Percentiles rank a stretch among this genome's conserved stretches.
phyloP scores from a whole-genome alignment of 345 rosid genomes.

The Aegle marmelos region DNA sequence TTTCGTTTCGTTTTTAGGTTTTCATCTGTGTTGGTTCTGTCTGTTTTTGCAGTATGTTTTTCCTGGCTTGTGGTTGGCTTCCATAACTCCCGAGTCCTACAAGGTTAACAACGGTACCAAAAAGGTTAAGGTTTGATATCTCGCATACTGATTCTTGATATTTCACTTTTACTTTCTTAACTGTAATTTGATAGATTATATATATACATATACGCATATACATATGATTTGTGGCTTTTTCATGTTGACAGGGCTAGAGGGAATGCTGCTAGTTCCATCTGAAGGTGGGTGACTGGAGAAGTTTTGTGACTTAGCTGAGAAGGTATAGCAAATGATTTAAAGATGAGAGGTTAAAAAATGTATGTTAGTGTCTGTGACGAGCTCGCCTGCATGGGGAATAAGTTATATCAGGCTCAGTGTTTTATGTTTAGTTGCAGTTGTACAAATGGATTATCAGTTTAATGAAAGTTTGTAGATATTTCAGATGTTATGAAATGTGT shows the following conservation, averaged over 20 bases:
- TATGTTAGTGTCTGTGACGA: neutral
- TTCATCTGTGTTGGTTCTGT: neutral
- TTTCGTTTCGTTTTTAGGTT: neutral
- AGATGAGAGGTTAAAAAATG: constrained; percentile 8
- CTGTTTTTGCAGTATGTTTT: constrained; percentile 39
- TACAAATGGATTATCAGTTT: constrained; percentile 7
- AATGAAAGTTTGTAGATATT: neutral
- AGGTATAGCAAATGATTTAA: constrained; percentile 11
- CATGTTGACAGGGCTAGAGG: constrained; percentile 1
- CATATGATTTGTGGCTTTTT: neutral
- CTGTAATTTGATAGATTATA: neutral
- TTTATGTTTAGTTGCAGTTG: constrained; percentile 7
- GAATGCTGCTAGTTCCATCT: neutral
- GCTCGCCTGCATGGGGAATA: neutral
- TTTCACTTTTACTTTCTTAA: too few relatives aligned
- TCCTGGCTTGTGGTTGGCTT: constrained; percentile 77
- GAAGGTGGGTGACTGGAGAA: neutral
- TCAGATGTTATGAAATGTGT: neutral
- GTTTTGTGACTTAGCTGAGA: constrained; percentile 1
- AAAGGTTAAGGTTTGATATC: constrained; percentile 49
- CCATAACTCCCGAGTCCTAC: constrained; percentile 54
- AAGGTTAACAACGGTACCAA: constrained; percentile 41
- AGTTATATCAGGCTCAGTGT: neutral
- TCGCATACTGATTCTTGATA: neutral
- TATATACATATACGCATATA: too few relatives aligned